A percentile compares a stretch with the other conserved stretches of the same genome.
Evolutionary conservation across 2,329 filamentous ascomycete genomes (phyloP).

Genomic region (Phaeoacremonium minimum): DNA sequence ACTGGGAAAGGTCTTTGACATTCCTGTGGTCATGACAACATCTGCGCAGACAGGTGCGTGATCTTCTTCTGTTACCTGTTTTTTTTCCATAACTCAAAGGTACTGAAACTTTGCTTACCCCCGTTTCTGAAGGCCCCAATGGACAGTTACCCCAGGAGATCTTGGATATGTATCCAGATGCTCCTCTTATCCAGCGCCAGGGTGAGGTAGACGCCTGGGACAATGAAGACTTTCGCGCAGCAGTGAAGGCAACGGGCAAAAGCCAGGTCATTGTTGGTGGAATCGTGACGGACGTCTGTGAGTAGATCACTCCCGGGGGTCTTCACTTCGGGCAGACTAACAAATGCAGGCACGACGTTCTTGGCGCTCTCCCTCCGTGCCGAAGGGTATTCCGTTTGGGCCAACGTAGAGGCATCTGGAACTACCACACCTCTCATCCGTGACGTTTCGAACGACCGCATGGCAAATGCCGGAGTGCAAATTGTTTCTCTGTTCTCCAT

Average conservation of each 20-base stretch:
- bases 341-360: slow-evolving; percentile 55
- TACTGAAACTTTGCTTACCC: background rate
- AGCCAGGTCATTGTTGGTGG: slow-evolving; percentile 69
- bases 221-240: slow-evolving; percentile 62
- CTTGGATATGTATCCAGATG: slow-evolving; percentile 60
- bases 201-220: slow-evolving; percentile 79
- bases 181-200: slow-evolving; percentile 61
- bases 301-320: slow-evolving; percentile 2
- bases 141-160: slow-evolving; percentile 69
- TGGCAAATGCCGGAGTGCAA: slow-evolving; percentile 64
- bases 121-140: slow-evolving; percentile 53
- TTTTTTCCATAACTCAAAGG: background rate
- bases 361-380: slow-evolving; percentile 66
- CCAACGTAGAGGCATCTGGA: slow-evolving; percentile 67
- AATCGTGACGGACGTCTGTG: slow-evolving; percentile 71
- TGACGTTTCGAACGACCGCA: slow-evolving; percentile 61
- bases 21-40: slow-evolving; percentile 67
- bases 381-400: slow-evolving; percentile 69
- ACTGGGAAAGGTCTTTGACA: slow-evolving; percentile 60
- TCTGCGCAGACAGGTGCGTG: slow-evolving; percentile 54
- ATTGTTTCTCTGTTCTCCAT: slow-evolving; percentile 59
- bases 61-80: too few species aligned
- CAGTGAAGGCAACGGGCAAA: slow-evolving; percentile 60
- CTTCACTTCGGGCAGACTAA: background rate
- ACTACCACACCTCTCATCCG: slow-evolving; percentile 59